Evolutionary conservation across 768 basidiomycete species (phyloP).

Genomic region (Terana coerulea): DNA sequence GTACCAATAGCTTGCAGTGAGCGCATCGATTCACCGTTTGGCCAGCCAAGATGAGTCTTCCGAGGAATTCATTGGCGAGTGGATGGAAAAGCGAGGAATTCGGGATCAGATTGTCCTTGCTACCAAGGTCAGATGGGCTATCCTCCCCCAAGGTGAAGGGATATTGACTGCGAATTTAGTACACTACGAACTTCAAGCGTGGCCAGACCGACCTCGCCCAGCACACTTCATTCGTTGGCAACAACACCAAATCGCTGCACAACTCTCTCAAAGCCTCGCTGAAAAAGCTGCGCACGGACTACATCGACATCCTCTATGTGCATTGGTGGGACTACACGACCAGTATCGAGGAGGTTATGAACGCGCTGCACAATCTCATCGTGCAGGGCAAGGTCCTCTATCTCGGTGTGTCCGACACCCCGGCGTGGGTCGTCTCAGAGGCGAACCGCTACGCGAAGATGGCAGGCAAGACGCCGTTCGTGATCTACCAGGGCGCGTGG

Average conservation of each 20-base stretch:
- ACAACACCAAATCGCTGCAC: constrained; percentile 30
- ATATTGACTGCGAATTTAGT: neutral
- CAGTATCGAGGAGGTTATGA: constrained; percentile 51
- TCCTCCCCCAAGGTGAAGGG: neutral
- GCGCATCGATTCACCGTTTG: neutral
- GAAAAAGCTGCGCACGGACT: constrained; percentile 50
- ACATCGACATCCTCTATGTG: constrained; percentile 51
- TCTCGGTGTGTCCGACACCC: constrained; percentile 24
- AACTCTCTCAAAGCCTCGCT: constrained; percentile 29
- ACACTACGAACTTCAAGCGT: constrained; percentile 18
- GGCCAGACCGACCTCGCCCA: constrained; percentile 16
- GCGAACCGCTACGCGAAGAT: constrained; percentile 33
- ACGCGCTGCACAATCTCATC: constrained; percentile 43
- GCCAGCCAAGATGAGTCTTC: constrained; percentile 29
- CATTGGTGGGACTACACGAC: constrained; percentile 53
- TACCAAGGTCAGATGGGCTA: constrained; percentile 13
- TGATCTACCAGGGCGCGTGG: constrained; percentile 36
- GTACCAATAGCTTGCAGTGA: constrained; percentile 3
- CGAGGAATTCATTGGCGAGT: constrained; percentile 36
- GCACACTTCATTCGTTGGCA: constrained; percentile 39
- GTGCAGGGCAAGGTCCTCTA: constrained; percentile 41
- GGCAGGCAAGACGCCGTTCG: constrained; percentile 35
- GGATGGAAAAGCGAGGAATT: constrained; percentile 31
- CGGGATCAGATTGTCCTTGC: constrained; percentile 33
- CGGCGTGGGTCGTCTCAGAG: constrained; percentile 30